phyloP scores from a whole-genome alignment of 495 filamentous ascomycete genomes.

The Zalerion maritima region DNA sequence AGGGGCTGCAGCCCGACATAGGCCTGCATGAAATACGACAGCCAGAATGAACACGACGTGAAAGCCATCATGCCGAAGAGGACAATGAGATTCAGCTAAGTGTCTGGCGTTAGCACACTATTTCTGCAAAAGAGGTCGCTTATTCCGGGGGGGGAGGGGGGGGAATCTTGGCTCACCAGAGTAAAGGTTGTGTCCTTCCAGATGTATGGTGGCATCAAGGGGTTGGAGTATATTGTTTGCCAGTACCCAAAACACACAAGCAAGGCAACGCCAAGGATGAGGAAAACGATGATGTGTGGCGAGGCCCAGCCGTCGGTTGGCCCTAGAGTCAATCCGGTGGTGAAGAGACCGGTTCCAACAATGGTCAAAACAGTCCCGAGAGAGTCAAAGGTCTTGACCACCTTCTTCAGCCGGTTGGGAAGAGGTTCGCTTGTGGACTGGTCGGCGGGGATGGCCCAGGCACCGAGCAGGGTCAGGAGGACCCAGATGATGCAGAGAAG shows the following conservation, averaged over 20 bases:
- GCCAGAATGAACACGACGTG: conserved; percentile 34
- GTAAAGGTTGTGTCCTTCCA: conserved; percentile 39
- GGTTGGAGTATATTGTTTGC: conserved; percentile 36
- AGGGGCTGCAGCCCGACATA: conserved; percentile 32
- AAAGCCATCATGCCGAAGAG: conserved; percentile 40
- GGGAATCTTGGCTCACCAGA: conserved; percentile 24
- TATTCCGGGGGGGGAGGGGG: not conserved
- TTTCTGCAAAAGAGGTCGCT: conserved; percentile 16
- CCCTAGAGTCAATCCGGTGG: conserved; percentile 39
- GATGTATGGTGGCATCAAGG: conserved; percentile 40
- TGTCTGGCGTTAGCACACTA: no score
- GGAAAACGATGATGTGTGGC: conserved; percentile 44
- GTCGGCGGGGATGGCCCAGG: conserved; percentile 50
- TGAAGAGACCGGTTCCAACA: conserved; percentile 50
- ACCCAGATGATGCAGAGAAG: conserved; percentile 48
- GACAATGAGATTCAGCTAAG: conserved; percentile 34
- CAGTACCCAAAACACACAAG: conserved; percentile 44
- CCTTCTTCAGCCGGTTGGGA: conserved; percentile 20
- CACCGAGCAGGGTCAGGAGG: conserved; percentile 38
- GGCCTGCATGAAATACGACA: conserved; percentile 42
- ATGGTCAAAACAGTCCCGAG: conserved; percentile 47
- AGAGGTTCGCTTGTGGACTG: conserved; percentile 30
- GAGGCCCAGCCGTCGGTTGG: conserved; percentile 43
- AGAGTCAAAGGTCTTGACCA: conserved; percentile 44
- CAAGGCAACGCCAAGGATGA: conserved; percentile 42